A percentile compares a stretch with the other conserved stretches of the same genome.
phyloP scores from a whole-genome alignment of 75 land plant genomes.

The Selaginella tamariscina region DNA sequence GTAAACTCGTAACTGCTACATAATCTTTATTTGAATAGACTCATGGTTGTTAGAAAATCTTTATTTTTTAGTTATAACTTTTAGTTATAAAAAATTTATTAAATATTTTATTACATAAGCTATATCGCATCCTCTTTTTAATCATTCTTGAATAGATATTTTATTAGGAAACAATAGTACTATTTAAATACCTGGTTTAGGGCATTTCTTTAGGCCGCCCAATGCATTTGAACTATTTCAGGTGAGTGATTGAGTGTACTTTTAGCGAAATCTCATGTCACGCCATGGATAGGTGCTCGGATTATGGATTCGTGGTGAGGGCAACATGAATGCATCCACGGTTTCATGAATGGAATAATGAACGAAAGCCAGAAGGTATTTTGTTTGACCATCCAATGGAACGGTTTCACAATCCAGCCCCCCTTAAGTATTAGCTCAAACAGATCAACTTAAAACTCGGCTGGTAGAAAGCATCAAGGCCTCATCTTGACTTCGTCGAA shows the following conservation, averaged over 20 bases:
- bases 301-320: background rate
- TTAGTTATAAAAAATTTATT: too few relatives aligned
- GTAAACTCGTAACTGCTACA: too few relatives aligned
- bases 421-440: background rate
- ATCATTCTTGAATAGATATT: too few relatives aligned
- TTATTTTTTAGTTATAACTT: too few relatives aligned
- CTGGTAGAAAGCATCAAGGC: background rate
- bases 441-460: background rate
- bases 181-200: too few relatives aligned
- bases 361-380: background rate
- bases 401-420: background rate
- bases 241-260: slow-evolving; percentile 1
- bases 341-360: background rate
- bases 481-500: background rate
- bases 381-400: background rate
- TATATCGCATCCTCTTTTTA: too few relatives aligned
- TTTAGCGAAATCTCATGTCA: background rate
- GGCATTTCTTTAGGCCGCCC: too few relatives aligned
- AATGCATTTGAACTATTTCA: too few relatives aligned
- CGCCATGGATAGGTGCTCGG: background rate
- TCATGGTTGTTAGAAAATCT: too few relatives aligned
- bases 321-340: background rate
- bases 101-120: too few relatives aligned
- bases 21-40: too few relatives aligned
- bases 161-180: too few relatives aligned